Percentiles rank a stretch among this genome's conserved stretches.
Evolutionary conservation across 2,329 filamentous ascomycete genomes (phyloP).

Genomic region (Exophiala sp.): DNA sequence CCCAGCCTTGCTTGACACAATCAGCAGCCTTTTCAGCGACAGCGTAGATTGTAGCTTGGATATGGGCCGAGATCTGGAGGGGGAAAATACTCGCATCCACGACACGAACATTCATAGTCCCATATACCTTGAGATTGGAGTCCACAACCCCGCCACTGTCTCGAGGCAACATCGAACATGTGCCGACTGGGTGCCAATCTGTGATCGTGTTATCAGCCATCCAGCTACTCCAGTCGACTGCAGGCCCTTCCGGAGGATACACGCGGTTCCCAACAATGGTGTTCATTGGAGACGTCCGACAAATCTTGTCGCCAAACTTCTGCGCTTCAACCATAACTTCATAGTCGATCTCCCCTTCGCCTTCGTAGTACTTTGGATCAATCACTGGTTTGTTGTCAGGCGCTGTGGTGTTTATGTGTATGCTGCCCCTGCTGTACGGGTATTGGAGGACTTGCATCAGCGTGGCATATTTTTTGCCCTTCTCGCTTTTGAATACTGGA

Average conservation of each 20-base stretch:
- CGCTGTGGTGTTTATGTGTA: conserved; percentile 28
- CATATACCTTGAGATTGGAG: conserved; percentile 32
- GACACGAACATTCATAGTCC: conserved; percentile 34
- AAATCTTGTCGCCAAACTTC: background rate
- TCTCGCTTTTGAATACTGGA: background rate
- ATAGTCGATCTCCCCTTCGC: background rate
- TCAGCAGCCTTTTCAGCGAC: conserved; percentile 41
- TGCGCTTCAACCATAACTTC: background rate
- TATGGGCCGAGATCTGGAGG: conserved; percentile 54
- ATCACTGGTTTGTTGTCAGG: background rate
- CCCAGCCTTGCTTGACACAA: conserved; percentile 2
- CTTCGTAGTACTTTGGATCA: background rate
- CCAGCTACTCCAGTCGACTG: background rate
- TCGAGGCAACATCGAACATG: conserved; percentile 34
- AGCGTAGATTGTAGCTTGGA: conserved; percentile 41
- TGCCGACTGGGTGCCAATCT: conserved; percentile 30
- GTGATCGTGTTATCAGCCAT: background rate
- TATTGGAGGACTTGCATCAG: background rate
- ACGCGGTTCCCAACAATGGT: background rate
- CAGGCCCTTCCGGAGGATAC: background rate
- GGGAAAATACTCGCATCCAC: conserved; percentile 71
- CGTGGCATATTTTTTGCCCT: background rate
- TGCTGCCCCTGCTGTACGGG: conserved; percentile 32
- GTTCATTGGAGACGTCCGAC: background rate
- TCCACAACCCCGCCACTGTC: conserved; percentile 35